phyloP scores from a whole-genome alignment of 2,329 filamentous ascomycete genomes.

The Aureobasidium pullulans region DNA sequence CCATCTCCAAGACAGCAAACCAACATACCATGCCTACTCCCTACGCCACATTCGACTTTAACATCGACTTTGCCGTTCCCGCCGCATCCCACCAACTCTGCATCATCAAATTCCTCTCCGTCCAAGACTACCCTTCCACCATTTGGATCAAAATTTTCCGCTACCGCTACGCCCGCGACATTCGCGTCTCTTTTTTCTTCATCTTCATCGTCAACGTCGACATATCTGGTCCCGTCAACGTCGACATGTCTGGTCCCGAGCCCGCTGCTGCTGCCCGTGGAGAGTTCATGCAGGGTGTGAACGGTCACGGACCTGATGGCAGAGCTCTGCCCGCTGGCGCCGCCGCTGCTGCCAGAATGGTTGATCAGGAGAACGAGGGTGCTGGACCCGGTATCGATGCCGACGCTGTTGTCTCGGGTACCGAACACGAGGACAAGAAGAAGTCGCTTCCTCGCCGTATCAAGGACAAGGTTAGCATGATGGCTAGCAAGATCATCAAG shows the following conservation, averaged over 20 bases:
- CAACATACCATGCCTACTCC: no score
- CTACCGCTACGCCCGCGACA: no score
- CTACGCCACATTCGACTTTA: no score
- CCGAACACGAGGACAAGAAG: not conserved
- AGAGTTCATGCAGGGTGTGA: not conserved
- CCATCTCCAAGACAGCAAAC: no score
- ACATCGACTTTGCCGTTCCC: no score
- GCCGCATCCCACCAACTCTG: no score
- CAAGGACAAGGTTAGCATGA: not conserved
- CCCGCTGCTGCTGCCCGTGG: not conserved
- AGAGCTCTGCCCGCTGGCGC: not conserved
- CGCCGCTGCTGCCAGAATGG: not conserved
- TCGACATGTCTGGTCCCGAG: not conserved
- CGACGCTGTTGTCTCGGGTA: no score
- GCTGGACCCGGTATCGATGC: not conserved
- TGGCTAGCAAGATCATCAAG: not conserved
- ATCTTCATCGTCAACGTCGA: no score
- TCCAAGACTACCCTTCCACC: no score
- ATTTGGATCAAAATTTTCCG: no score
- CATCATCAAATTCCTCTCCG: no score
- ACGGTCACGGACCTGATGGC: not conserved
- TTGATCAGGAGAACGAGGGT: not conserved
- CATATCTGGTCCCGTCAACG: not conserved
- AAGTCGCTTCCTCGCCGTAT: not conserved
- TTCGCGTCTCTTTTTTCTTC: no score